phyloP scores from a whole-genome alignment of 192 early-diverging fungal genomes.

The Powellomyces hirtus region DNA sequence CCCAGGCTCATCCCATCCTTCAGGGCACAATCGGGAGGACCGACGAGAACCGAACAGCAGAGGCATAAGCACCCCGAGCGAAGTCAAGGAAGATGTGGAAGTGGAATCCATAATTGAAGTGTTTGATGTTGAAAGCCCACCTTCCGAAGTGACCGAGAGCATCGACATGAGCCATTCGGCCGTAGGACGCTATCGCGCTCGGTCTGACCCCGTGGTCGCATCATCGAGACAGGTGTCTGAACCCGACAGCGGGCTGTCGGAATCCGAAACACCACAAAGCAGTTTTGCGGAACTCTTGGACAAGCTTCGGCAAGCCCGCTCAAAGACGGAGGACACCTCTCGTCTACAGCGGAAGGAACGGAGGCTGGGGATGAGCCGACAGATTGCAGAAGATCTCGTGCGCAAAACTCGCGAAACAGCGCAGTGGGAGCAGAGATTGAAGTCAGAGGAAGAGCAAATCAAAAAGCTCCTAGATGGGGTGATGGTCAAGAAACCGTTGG shows the following conservation, averaged over 20 bases:
- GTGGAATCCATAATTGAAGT: neutral
- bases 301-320: neutral
- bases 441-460: constrained; percentile 1
- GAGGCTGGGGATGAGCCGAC: constrained; percentile 1
- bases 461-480: neutral
- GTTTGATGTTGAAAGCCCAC: neutral
- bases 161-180: no score
- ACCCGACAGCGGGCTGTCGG: no score
- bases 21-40: no score
- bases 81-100: neutral
- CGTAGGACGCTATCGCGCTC: no score
- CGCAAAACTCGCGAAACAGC: constrained; percentile 11
- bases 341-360: constrained; percentile 5
- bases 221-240: no score
- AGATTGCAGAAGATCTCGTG: constrained; percentile 21
- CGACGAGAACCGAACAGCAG: no score
- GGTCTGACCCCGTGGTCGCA: no score
- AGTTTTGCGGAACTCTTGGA: constrained; percentile 6
- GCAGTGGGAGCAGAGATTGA: neutral
- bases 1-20: no score
- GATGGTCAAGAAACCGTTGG: constrained; percentile 1
- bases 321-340: neutral
- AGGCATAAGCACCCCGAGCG: no score
- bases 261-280: neutral
- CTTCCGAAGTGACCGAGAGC: neutral